These are phyloP conservation scores for Cystobasidiaceae sp. DNA, from an alignment of 1,284 basidiomycete species.

Conservation along the genomic window DNA sequence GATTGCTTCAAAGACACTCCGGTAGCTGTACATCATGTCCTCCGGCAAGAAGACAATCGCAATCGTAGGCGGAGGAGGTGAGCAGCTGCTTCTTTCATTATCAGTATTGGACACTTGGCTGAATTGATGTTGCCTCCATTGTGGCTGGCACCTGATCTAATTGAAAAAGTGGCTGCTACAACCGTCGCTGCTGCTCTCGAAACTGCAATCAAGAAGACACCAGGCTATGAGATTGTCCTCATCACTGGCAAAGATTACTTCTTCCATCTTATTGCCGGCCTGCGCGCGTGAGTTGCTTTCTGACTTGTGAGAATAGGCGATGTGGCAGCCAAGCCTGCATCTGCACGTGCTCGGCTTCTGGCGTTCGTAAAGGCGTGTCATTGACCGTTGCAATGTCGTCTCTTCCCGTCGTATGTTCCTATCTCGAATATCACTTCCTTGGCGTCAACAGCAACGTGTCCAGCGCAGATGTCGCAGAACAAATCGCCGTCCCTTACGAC, in stretches of 20 bases:
- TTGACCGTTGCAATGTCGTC: neutral
- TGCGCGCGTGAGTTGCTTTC: slow-evolving; percentile 8
- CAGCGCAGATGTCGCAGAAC: slow-evolving; percentile 17
- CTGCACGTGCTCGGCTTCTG: neutral
- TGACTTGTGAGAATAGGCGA: neutral
- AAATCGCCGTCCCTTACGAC: slow-evolving; percentile 13
- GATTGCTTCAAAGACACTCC: too few relatives aligned
- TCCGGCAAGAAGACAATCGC: too few relatives aligned
- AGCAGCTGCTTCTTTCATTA: too few relatives aligned
- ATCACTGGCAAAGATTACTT: slow-evolving; percentile 25
- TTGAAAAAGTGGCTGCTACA: slow-evolving; percentile 1
- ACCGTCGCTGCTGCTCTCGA: slow-evolving; percentile 3
- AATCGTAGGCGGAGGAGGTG: too few relatives aligned
- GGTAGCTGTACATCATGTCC: too few relatives aligned
- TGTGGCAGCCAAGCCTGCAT: neutral
- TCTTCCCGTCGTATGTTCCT: neutral
- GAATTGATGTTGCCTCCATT: too few relatives aligned
- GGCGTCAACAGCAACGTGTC: slow-evolving; percentile 5
- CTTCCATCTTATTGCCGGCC: slow-evolving; percentile 24
- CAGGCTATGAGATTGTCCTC: slow-evolving; percentile 22
- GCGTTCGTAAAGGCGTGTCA: too few relatives aligned
- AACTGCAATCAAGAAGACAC: neutral
- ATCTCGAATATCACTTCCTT: neutral
- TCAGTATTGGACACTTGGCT: too few relatives aligned
- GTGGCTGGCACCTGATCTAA: neutral